These are phyloP conservation scores for Leptographium radiaticola DNA, from an alignment of 2,329 filamentous ascomycete genomes.

Conservation along the genomic window DNA sequence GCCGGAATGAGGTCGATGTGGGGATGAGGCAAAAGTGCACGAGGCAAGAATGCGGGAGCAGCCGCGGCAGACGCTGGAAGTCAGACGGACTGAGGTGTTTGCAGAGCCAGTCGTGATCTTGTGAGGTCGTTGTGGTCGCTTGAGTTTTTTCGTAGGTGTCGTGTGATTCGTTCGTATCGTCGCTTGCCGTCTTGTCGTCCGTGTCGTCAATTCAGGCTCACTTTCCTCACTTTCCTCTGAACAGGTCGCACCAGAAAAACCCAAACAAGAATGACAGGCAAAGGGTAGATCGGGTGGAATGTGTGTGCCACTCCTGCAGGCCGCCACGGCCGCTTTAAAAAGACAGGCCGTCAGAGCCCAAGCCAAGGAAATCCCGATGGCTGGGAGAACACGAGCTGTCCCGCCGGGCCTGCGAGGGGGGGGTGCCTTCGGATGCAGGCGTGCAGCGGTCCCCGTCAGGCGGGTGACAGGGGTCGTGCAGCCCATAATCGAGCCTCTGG, in stretches of 20 bases:
- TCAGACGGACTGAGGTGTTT: too few relatives aligned
- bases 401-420: background rate
- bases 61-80: background rate
- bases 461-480: background rate
- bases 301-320: background rate
- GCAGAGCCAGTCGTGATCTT: background rate
- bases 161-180: background rate
- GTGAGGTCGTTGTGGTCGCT: background rate
- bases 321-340: background rate
- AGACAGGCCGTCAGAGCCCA: background rate
- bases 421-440: background rate
- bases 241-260: background rate
- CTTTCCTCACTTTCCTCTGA: background rate
- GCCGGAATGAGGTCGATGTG: too few relatives aligned
- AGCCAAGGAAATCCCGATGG: background rate
- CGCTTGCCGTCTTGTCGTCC: background rate
- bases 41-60: background rate
- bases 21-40: too few relatives aligned
- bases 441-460: too few relatives aligned
- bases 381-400: slow-evolving; percentile 1
- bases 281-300: background rate
- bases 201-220: background rate
- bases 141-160: background rate
- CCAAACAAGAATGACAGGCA: background rate
- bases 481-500: background rate